Base-by-base conservation (phyloP, 1,139 yeast species). In the Kodamaea sp. region DNA sequence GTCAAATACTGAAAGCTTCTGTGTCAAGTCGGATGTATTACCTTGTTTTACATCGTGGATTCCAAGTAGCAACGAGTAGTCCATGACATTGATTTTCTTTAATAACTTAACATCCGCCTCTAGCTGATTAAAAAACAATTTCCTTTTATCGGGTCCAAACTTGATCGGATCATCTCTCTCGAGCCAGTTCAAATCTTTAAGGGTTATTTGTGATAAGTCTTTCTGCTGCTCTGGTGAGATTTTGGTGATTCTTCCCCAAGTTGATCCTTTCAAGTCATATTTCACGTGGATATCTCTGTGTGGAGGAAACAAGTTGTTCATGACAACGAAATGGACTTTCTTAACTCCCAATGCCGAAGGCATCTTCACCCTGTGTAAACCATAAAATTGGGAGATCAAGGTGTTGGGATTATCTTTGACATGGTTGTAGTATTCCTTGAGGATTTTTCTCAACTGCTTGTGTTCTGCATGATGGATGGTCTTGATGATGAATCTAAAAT, bases 241-340 rank as follows among this genome's bases (percentile, higher is more conserved):
- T 35, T 58, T 61, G 0, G 89, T 80, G 22, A 63, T 63, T 47
- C 99, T 76, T 4, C 97, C 97, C 70, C 86, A 75, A 0, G 95
- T 79, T 0, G 97, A 88, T 1, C 99, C 99, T 58, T 94, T 94
- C 51, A 94, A 72, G 55, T 94, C 99, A 59, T 79, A 94, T 26
- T 92, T 86, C 30, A 77, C 64, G 55, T 89, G 95, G 41, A 92
- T 83, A 46, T 87, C 95, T 38, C 92, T 73, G 53, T 88, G 90
- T 5, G 97, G 96, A 1, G 99, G 98, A 61, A 94, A 92, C 35
- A 94, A 70, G 55, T 94, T 94, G 65, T 94, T 94, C 98, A 94
- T 94, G 28, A 94, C 97, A 37, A 94, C 73, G 50, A 94, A 92
- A 61, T 94, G 96, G 26, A 92, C 88, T 56, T 88, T 90, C 41